phyloP scores from a whole-genome alignment of 2,329 filamentous ascomycete genomes.

The Penicillium paneum region DNA sequence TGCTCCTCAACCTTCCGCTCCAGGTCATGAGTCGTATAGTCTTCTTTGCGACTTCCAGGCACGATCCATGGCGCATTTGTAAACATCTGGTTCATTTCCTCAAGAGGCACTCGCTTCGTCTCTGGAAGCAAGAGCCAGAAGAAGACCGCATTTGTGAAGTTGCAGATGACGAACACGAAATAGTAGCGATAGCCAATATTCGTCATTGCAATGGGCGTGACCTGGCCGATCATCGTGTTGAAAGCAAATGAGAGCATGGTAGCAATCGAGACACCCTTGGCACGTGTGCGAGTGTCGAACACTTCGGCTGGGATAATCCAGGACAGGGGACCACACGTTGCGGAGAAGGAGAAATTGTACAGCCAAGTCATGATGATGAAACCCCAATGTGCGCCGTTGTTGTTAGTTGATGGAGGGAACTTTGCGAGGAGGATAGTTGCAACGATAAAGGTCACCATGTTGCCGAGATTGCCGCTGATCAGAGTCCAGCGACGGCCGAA shows the following conservation, averaged over 20 bases:
- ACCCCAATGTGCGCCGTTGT: slow-evolving; percentile 40
- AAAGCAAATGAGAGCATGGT: slow-evolving; percentile 72
- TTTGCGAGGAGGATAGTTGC: slow-evolving; percentile 55
- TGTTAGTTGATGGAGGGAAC: slow-evolving; percentile 58
- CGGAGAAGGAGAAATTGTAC: slow-evolving; percentile 74
- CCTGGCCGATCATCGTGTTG: slow-evolving; percentile 72
- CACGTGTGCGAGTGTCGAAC: slow-evolving; percentile 72
- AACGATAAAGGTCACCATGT: slow-evolving; percentile 70
- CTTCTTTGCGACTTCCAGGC: slow-evolving; percentile 53
- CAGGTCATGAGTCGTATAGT: slow-evolving; percentile 56
- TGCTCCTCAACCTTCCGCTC: slow-evolving; percentile 59
- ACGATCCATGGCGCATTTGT: slow-evolving; percentile 64
- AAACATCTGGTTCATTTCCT: slow-evolving; percentile 67
- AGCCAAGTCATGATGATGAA: slow-evolving; percentile 77
- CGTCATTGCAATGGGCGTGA: slow-evolving; percentile 60
- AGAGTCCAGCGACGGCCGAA: slow-evolving; percentile 70
- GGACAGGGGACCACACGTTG: slow-evolving; percentile 65
- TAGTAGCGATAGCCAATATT: slow-evolving; percentile 57
- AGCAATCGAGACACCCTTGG: slow-evolving; percentile 71
- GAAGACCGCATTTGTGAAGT: slow-evolving; percentile 65
- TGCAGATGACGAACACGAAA: slow-evolving; percentile 63
- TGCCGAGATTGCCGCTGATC: slow-evolving; percentile 68
- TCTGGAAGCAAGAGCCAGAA: slow-evolving; percentile 68
- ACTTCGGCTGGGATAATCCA: slow-evolving; percentile 64
- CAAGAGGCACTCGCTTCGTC: slow-evolving; percentile 60